Evolutionary conservation across 169 alveolate genomes (phyloP), one percentile per base, ranked within the genome.

Genomic region (Plasmodium adleri): DNA sequence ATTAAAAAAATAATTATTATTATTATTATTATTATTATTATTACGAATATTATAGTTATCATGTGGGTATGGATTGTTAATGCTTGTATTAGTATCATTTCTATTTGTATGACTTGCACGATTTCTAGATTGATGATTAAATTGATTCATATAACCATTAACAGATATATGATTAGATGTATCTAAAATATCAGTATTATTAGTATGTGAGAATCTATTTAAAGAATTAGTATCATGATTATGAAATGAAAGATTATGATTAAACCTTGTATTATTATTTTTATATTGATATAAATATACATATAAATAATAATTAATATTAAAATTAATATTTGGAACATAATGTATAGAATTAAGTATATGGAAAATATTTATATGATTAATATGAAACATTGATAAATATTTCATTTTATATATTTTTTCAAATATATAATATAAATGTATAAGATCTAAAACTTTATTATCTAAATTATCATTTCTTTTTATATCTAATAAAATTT

Each of bases 371-470:
- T 86, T 86, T 45, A 86, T 62, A 8, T 59, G 60, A 56, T 71
- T 72, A 10, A 72, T 72, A 45, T 72, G 71, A 26, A 86, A 43
- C 92, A 86, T 86, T 8, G 78, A 70, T 13, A 60, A 28, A 63
- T 86, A 86, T 72, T 86, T 86, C 92, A 86, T 86, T 72, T 72
- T 86, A 49, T 86, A 86, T 43, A 86, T 26, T 47, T 86, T 86
- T 72, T 86, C 92, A 59, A 72, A 56, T 17, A 76, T 86, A 72
- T 86, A 86, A 86, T 71, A 86, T 60, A 86, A 56, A 64, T 86
- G 92, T 71, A 86, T 72, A 47, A 62, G n/a, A 50, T 72, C 92
- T 60, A 86, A 32, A 17, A 45, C 70, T 28, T 86, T 72, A 39
- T 39, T 39, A 56, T 86, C 66, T 26, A 62, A 13, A 62, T 62